Evolutionary conservation across 345 rosid genomes (phyloP).

Genomic region (Tarenaya hassleriana): DNA sequence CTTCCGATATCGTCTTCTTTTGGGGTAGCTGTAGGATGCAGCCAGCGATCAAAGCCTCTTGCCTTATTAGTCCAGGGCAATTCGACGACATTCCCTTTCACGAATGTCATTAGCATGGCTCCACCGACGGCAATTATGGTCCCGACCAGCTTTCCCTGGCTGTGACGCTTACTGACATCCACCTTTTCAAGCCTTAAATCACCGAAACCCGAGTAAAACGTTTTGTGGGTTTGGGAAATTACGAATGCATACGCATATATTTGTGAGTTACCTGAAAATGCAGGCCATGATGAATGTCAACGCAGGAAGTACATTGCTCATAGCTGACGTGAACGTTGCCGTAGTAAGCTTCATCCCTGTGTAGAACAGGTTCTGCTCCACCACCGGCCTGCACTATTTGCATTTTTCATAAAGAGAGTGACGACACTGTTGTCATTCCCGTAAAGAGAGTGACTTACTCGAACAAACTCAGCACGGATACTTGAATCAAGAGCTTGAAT

Average conservation of each 20-base stretch:
- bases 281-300: slow-evolving; percentile 60
- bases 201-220: too few species aligned
- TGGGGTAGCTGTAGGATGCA: too few species aligned
- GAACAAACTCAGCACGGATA: slow-evolving; percentile 49
- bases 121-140: slow-evolving; percentile 37
- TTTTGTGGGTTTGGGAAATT: neutral
- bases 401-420: slow-evolving; percentile 5
- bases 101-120: slow-evolving; percentile 51
- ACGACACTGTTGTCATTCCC: neutral
- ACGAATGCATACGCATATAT: neutral
- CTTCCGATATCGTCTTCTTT: too few species aligned
- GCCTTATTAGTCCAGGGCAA: neutral
- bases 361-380: slow-evolving; percentile 41
- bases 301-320: slow-evolving; percentile 66
- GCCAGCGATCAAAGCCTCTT: slow-evolving; percentile 16
- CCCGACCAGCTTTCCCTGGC: slow-evolving; percentile 38
- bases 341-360: slow-evolving; percentile 66
- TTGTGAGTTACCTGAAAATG: slow-evolving; percentile 37
- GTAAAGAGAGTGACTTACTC: slow-evolving; percentile 41
- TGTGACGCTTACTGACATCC: slow-evolving; percentile 26
- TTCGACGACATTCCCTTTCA: slow-evolving; percentile 37
- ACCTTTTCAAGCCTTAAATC: slow-evolving; percentile 49
- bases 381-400: slow-evolving; percentile 25
- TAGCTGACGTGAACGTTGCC: slow-evolving; percentile 62
- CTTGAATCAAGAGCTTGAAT: slow-evolving; percentile 45